These are phyloP conservation scores for Ramichloridium luteum DNA, from an alignment of 2,329 filamentous ascomycete genomes.

Conservation along the genomic window DNA sequence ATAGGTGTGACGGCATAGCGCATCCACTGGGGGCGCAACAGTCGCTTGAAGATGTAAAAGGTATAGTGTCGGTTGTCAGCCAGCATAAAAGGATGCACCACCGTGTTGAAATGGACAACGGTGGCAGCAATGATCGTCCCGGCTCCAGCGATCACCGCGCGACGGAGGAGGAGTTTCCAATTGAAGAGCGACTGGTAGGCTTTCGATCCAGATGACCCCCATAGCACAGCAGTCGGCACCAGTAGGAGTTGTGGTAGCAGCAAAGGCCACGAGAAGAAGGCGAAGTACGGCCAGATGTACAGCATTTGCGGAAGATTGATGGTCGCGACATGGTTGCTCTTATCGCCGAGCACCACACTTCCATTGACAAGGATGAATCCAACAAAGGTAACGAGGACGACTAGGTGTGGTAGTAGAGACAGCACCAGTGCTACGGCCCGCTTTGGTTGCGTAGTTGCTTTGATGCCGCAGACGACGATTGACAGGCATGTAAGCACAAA, in stretches of 20 bases:
- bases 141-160: conserved; percentile 22
- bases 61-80: conserved; percentile 96
- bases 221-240: conserved; percentile 16
- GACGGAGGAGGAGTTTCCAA: conserved; percentile 22
- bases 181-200: conserved; percentile 14
- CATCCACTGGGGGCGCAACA: conserved; percentile 40
- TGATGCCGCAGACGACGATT: conserved; percentile 45
- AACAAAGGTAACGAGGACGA: conserved; percentile 55
- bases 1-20: conserved; percentile 46
- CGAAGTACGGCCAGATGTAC: conserved; percentile 83
- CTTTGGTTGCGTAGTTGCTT: conserved; percentile 25
- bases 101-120: conserved; percentile 69
- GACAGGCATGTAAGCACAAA: conserved; percentile 50
- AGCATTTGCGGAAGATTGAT: conserved; percentile 85
- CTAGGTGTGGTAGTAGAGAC: conserved; percentile 38
- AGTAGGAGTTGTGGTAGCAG: conserved; percentile 45
- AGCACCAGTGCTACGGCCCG: conserved; percentile 11
- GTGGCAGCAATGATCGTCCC: conserved; percentile 29
- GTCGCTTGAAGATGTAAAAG: conserved; percentile 86
- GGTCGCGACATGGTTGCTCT: conserved; percentile 83
- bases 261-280: conserved; percentile 80
- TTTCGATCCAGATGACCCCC: no score
- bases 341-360: conserved; percentile 87
- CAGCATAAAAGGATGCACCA: conserved; percentile 88
- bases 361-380: conserved; percentile 77